phyloP scores from a whole-genome alignment of 164 flowering plant genomes.

The Liriodendron chinense region DNA sequence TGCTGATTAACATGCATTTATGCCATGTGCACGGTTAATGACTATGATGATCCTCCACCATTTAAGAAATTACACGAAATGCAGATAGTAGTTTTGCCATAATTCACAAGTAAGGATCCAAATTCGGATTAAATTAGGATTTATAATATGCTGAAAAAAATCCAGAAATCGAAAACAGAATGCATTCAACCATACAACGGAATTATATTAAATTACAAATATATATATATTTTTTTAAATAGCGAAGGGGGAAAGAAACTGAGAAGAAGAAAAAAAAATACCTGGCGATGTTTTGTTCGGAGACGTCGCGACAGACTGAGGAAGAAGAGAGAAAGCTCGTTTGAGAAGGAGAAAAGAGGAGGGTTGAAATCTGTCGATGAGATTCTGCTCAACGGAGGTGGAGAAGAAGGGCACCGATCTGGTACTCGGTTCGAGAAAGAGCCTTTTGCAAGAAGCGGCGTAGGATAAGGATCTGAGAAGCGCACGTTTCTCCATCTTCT shows the following conservation, averaged over 20 bases:
- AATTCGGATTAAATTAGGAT: too few species aligned
- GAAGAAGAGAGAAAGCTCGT: not conserved
- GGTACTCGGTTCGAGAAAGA: not conserved
- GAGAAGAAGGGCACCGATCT: not conserved
- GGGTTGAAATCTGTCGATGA: not conserved
- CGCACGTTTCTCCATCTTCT: conserved; percentile 1
- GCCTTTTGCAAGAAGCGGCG: not conserved
- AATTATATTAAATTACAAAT: not conserved
- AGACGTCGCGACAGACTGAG: not conserved
- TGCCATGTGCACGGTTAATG: too few species aligned
- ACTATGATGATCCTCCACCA: too few species aligned
- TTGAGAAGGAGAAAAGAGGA: not conserved
- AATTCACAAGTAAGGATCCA: too few species aligned
- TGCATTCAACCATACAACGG: too few species aligned
- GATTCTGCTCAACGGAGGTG: not conserved
- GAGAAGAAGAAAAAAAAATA: not conserved
- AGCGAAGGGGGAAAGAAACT: not conserved
- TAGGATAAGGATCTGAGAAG: not conserved
- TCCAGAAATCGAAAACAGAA: too few species aligned
- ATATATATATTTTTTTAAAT: too few species aligned
- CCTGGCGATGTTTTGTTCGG: not conserved
- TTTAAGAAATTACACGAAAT: too few species aligned
- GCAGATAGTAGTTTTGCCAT: too few species aligned
- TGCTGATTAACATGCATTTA: too few species aligned
- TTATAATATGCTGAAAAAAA: too few species aligned